Evolutionary conservation across 768 basidiomycete species (phyloP), one percentile per base, ranked within the genome.

Genomic region (Gymnopilus junonius): DNA sequence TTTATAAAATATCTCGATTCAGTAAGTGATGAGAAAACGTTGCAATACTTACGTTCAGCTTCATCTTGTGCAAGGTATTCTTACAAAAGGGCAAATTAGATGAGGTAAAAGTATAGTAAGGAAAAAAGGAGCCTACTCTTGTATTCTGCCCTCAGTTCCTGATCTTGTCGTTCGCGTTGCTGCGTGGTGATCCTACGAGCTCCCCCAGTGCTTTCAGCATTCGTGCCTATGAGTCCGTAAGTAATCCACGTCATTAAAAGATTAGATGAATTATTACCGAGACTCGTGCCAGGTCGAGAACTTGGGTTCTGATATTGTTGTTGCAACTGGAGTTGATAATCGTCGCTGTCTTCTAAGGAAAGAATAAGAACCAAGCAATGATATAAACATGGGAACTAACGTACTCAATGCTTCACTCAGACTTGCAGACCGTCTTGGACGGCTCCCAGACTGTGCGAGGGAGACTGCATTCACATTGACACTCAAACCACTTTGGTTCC

Each of bases 371-470:
- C 57, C 1, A 60, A 48, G 35, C 6, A n/a, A 8, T 1, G 3
- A 46, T 31, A 56, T 46, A 23, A 37, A 35, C 21, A 59, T 31
- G 64, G 65, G 59, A 70, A 70, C 43, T 27, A 29, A 71, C 81
- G 60, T 67, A 82, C 82, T 73, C 23, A 82, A 71, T 29, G 87
- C 85, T 70, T 92, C 90, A 69, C 90, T 92, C 54, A 93, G 77
- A 72, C 91, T 92, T 15, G 89, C 89, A n/a, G 91, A 92, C 59
- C 91, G 83, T 60, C 91, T 80, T 53, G 89, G 85, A 37, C 90
- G 85, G n/a, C 68, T 77, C 11, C 79, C 77, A 31, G 85, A 83
- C 60, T 78, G 77, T 42, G 71, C 70, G 27, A 83, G 70, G 2
- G 45, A 75, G 63, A 70, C 72, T 35, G 61, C 61, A 34, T 67